Base-by-base conservation (phyloP, 495 filamentous ascomycete genomes). In the Xylaria acuta region DNA sequence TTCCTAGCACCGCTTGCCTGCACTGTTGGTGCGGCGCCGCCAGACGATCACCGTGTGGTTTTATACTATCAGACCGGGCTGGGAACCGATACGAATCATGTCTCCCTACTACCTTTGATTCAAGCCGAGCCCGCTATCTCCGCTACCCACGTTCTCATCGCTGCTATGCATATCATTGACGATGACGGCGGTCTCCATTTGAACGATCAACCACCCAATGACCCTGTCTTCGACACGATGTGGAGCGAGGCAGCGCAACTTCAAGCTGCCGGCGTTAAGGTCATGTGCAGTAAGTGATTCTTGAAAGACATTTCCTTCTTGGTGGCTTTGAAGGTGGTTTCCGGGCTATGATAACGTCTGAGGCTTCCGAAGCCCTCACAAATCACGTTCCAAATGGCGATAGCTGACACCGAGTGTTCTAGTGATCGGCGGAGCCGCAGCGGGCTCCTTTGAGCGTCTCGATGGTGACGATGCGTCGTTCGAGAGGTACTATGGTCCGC, bases 391-490 rank as follows among this genome's bases (percentile, higher is more conserved):
- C 22, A 12, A 60, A n/a, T 20, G 12, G 20, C 12, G 16, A 60
- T 22, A 22, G 22, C 20, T 60, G 20, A 60, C 58, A 2, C 58
- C 20, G 18, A 36, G 58, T 38, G 30, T 38, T 22, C 58, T 5
- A 60, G 58, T 97, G 93, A 82, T 97, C 0, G 93, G 93, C 51
- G 93, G 93, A n/a, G 92, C 93, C 8, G 93, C 92, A 0, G 82
- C 80, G 63, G 93, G 93, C 27, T 87, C 86, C 16, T 97, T 86
- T 79, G 49, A 71, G n/a, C 85, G 87, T 0, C 87, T 95, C 1
- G 92, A 94, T 75, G 82, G 83, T 63, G 80, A 83, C 71, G 81
- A 83, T 40, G 73, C 78, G 5, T 74, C 80, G 7, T 95, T 95
- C 73, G 91, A 93, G 77, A 72, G 59, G 4, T 93, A 89, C 80